Conservation (phyloP, 176 grass and related monocot genomes). For the Juncus effusus region DNA sequence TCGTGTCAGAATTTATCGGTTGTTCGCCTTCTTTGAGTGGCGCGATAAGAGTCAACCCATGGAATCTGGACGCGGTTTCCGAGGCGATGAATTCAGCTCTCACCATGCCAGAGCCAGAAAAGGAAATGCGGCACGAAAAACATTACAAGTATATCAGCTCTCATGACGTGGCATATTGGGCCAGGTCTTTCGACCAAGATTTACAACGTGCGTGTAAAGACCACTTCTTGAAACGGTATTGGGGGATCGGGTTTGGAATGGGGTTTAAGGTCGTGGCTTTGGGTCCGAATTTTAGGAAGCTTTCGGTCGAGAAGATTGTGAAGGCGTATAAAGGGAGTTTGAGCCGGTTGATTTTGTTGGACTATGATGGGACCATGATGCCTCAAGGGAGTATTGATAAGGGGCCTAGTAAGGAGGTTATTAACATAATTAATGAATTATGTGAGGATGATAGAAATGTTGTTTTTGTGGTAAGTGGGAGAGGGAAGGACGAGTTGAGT, state of each 20-base stretch:
- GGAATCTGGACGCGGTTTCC: conserved; percentile 73
- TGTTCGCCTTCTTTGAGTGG: conserved; percentile 91
- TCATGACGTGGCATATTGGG: conserved; percentile 90
- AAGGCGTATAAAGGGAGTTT: conserved; percentile 41
- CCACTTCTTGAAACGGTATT: conserved; percentile 69
- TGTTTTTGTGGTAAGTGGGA: conserved; percentile 82
- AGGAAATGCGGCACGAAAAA: conserved; percentile 88
- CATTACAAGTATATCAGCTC: conserved; percentile 93
- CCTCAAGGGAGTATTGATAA: conserved; percentile 57
- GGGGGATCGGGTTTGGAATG: conserved; percentile 89
- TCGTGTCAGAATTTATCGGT: conserved; percentile 85
- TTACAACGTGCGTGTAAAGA: conserved; percentile 89
- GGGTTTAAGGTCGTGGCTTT: conserved; percentile 86
- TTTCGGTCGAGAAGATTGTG: conserved; percentile 67
- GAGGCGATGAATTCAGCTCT: conserved; percentile 75
- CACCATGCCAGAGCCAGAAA: conserved; percentile 57
- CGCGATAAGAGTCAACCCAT: conserved; percentile 80
- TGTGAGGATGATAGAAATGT: conserved; percentile 74
- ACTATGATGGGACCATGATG: conserved; percentile 88
- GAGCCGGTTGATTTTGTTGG: conserved; percentile 68
- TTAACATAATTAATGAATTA: conserved; percentile 58
- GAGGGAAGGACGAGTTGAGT: conserved; percentile 63
- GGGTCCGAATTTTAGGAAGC: conserved; percentile 66
- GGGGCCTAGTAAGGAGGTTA: conserved; percentile 62
- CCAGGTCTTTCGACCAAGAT: conserved; percentile 67